Conservation (phyloP, 768 basidiomycete species). For the Guyanaporus albipodus region DNA sequence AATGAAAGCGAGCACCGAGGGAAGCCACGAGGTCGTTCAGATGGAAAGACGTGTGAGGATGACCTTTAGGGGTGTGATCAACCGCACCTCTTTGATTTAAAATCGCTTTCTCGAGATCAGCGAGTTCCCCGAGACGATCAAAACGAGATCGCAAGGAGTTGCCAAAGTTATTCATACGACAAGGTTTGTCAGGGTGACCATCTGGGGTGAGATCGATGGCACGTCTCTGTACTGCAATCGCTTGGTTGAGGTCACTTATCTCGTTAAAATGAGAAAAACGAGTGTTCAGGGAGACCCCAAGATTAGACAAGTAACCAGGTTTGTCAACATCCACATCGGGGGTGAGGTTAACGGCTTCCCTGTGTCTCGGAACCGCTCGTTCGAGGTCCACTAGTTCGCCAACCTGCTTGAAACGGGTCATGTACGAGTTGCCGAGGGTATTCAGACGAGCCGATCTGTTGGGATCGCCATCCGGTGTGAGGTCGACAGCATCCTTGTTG, state of each 20-base stretch:
- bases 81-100: neutral
- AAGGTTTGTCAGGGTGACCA: neutral
- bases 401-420: neutral
- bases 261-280: neutral
- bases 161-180: neutral
- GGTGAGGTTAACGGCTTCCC: neutral
- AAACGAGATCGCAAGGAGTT: neutral
- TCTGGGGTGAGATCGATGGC: neutral
- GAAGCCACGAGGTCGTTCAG: neutral
- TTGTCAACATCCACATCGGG: neutral
- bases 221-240: neutral
- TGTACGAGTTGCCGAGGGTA: neutral
- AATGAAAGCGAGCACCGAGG: too few species aligned
- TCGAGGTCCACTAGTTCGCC: neutral
- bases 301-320: neutral
- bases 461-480: too few species aligned
- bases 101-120: neutral
- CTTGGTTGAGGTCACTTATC: neutral
- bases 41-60: neutral
- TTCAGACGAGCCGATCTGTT: too few species aligned
- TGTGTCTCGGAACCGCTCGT: neutral
- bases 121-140: neutral
- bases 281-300: neutral
- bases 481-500: too few species aligned
- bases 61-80: neutral